Base-by-base conservation (phyloP, 768 basidiomycete genomes). In the Piloderma croceum region DNA sequence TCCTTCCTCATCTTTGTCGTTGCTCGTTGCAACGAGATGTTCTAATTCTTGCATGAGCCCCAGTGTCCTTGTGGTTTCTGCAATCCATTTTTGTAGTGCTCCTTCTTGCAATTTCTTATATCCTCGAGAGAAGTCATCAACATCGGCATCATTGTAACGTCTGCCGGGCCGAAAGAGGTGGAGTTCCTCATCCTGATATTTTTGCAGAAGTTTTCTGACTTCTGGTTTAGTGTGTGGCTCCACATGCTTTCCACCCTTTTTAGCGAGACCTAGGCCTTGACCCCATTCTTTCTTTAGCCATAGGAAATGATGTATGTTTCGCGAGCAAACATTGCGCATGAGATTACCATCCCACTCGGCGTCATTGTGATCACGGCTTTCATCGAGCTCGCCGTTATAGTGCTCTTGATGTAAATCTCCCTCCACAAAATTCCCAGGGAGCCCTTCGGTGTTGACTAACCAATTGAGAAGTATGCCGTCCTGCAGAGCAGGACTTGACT, bases 401-500 rank as follows among this genome's bases (percentile, higher is more conserved):
- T 58, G 55, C 38, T 65, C 65, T 39, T 67, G 63, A 22, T 60
- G 50, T n/a, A 62, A 48, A 32, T 65, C 64, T 7, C 52, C 53
- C 0, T 53, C 57, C 2, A 42, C 40, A 24, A 47, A 63, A 9
- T 41, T 20, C 1, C 62, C 61, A 1, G 36, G 34, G 6, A 43
- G 20, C 0, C 61, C 64, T 17, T 50, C 43, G 0, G 54, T 48
- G 44, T 65, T 63, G 29, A 65, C 48, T 9, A 65, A 49, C 38
- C 15, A 22, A 25, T 27, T 44, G 6, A 29, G 7, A 18, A 51
- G 43, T 7, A 53, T 4, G 11, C 51, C 48, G 3, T 51, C 38
- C 1, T 47, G 39, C 2, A 61, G 44, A 9, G 39, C 50, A 4
- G 27, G 21, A 9, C 37, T 56, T 0, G 54, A 61, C 36, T 65